A percentile compares a stretch with the other conserved stretches of the same genome.
phyloP scores from a whole-genome alignment of 768 basidiomycete species.

The Strobilomyces dryophilus region DNA sequence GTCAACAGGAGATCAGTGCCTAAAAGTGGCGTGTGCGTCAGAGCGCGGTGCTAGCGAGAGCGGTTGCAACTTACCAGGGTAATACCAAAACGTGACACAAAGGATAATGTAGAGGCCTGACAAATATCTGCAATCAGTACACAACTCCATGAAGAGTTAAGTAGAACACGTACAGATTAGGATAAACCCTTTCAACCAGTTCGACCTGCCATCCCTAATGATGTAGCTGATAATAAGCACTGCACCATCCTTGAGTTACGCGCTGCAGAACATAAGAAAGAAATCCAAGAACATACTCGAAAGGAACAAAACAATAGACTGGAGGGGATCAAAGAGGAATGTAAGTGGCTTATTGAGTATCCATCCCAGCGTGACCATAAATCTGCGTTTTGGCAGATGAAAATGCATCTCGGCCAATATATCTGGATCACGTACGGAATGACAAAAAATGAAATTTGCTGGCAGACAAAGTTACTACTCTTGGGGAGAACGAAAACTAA shows the following conservation, averaged over 20 bases:
- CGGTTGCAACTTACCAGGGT: no score
- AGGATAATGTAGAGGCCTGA: no score
- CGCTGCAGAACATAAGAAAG: not conserved
- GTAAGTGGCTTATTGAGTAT: slow-evolving; percentile 73
- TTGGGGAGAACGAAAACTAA: not conserved
- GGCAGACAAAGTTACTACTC: not conserved
- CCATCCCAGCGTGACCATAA: slow-evolving; percentile 80
- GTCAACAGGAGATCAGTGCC: no score
- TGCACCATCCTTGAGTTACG: slow-evolving; percentile 17
- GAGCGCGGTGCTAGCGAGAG: no score
- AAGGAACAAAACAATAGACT: slow-evolving; percentile 42
- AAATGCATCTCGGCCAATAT: slow-evolving; percentile 2
- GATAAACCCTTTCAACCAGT: slow-evolving; percentile 86
- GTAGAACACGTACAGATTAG: slow-evolving; percentile 48
- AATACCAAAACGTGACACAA: no score
- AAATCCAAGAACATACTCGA: slow-evolving; percentile 19
- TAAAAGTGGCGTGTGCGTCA: no score
- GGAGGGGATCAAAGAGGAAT: slow-evolving; percentile 83
- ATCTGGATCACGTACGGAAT: slow-evolving; percentile 42
- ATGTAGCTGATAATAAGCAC: slow-evolving; percentile 83
- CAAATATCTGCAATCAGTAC: no score
- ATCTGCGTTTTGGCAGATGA: slow-evolving; percentile 34
- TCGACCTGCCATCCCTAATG: slow-evolving; percentile 81
- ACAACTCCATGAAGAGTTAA: no score
- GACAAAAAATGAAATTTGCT: slow-evolving; percentile 75